These are phyloP conservation scores for Trichoderma orchidacearum DNA, from an alignment of 495 filamentous ascomycete species.

Conservation along the genomic window DNA sequence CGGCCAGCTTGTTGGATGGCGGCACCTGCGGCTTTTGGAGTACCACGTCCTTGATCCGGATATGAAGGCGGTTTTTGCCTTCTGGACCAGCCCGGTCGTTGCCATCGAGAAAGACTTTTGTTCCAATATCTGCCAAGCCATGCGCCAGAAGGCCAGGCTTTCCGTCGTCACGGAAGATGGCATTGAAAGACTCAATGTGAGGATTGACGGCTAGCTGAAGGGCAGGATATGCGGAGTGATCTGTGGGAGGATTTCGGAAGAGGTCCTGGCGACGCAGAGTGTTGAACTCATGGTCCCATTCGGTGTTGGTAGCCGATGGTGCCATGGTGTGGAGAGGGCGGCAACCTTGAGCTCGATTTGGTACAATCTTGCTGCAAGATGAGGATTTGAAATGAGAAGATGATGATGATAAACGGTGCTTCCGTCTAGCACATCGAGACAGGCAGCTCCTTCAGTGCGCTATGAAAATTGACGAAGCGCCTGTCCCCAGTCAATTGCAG, in stretches of 20 bases:
- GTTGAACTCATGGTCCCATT: slow-evolving; percentile 75
- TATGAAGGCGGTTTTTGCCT: slow-evolving; percentile 54
- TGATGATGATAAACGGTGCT: neutral
- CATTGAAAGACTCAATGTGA: slow-evolving; percentile 92
- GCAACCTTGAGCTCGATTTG: neutral
- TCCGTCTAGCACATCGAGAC: neutral
- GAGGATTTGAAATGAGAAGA: neutral
- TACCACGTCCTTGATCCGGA: slow-evolving; percentile 63
- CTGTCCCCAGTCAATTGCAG: neutral
- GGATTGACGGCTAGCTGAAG: slow-evolving; percentile 72
- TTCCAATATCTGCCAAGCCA: slow-evolving; percentile 77
- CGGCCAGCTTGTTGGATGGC: slow-evolving; percentile 62
- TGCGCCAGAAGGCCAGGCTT: slow-evolving; percentile 57
- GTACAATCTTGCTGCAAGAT: slow-evolving; percentile 2
- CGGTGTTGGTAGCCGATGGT: slow-evolving; percentile 35
- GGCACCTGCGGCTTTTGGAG: slow-evolving; percentile 66
- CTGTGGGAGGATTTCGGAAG: slow-evolving; percentile 75
- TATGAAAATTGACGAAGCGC: neutral
- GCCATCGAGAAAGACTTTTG: slow-evolving; percentile 75
- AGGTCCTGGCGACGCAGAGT: slow-evolving; percentile 70
- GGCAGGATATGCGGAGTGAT: slow-evolving; percentile 76
- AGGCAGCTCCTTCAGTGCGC: neutral
- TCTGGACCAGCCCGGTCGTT: slow-evolving; percentile 38
- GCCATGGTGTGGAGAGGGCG: slow-evolving; percentile 38
- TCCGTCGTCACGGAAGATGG: slow-evolving; percentile 54